Conservation (phyloP, 2,329 filamentous ascomycete species). For the Thelonectria rubi region DNA sequence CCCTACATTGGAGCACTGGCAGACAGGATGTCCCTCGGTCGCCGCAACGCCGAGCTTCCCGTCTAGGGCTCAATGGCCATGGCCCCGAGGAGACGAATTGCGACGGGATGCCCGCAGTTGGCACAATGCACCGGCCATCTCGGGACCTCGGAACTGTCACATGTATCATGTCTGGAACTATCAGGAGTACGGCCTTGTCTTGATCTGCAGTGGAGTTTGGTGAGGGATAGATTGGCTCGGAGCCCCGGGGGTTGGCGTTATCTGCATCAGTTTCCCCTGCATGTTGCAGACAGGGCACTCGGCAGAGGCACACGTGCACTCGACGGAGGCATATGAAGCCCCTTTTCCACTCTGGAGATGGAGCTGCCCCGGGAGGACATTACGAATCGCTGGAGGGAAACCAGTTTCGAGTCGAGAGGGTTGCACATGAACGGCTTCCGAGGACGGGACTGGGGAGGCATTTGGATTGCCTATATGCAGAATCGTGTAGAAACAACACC, state of each 20-base stretch:
- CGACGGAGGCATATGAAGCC: neutral
- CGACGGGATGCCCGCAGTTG: neutral
- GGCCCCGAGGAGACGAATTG: neutral
- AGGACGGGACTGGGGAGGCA: conserved; percentile 31
- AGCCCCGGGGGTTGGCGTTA: conserved; percentile 38
- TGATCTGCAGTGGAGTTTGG: conserved; percentile 34
- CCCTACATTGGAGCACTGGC: conserved; percentile 82
- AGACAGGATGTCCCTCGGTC: conserved; percentile 74
- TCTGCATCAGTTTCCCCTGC: conserved; percentile 23
- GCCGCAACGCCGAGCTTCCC: conserved; percentile 79
- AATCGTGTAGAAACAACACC: conserved; percentile 40
- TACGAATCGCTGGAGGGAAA: conserved; percentile 17
- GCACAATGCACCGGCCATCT: neutral
- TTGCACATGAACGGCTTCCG: conserved; percentile 6
- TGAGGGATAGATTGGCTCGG: conserved; percentile 32
- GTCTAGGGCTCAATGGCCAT: conserved; percentile 62
- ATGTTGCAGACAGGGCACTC: neutral
- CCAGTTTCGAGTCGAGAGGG: neutral
- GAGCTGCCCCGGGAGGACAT: conserved; percentile 16
- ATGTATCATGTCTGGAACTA: conserved; percentile 12
- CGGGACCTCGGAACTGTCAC: conserved; percentile 10
- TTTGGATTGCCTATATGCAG: conserved; percentile 43
- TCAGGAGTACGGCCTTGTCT: conserved; percentile 21
- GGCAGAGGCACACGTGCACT: neutral
- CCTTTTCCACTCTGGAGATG: conserved; percentile 2